Base-by-base conservation (phyloP, 2,329 filamentous ascomycete species). In the Trichoderma sp. region DNA sequence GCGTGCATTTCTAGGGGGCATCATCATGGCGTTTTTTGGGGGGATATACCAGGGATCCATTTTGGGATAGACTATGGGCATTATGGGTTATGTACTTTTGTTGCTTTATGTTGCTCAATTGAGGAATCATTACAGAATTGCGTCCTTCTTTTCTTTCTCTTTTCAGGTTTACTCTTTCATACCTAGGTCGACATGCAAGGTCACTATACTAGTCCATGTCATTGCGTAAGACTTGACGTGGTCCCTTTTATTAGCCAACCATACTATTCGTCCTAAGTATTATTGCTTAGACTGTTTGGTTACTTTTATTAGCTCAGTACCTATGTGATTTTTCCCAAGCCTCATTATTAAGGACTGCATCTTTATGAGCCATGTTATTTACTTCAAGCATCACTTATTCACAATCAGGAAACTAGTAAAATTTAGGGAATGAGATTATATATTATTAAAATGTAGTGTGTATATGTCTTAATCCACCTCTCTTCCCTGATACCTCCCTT, bases 1-100 rank as follows among this genome's bases (percentile, higher is more conserved):
- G 87, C 73, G 82, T 84, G 75, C 85, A 87, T 78, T 87, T 88
- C 76, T 87, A 76, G 67, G 67, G 24, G 53, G 5, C 53, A 21
- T 56, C 27, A 41, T 21, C 9, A 60, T 4, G 68, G 68, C 68
- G 68, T 50, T 71, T 38, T 29, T 8, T 11, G 27, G 56, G 27
- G 27, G 56, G 31, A 45, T 67, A 27, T 45, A 35, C 33, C 12
- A 31, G 31, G 56, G 41, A 45, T 62, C 27, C 27, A 21, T 63
- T 21, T 62, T 71, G 14, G 31, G 9, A 56, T 56, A 56, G 50
- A 33, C 29, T 68, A 56, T 59, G 12, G 50, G n/a, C 8, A 33
- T 35, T 24, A 56, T 35, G 31, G 50, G 11, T 56, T 14, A 45
- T 62, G 67, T 21, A 62, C 31, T 60, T 60, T 14, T 60, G 12